These are phyloP conservation scores for Mycogone perniciosa DNA, from an alignment of 2,329 filamentous ascomycete genomes.

Conservation along the genomic window DNA sequence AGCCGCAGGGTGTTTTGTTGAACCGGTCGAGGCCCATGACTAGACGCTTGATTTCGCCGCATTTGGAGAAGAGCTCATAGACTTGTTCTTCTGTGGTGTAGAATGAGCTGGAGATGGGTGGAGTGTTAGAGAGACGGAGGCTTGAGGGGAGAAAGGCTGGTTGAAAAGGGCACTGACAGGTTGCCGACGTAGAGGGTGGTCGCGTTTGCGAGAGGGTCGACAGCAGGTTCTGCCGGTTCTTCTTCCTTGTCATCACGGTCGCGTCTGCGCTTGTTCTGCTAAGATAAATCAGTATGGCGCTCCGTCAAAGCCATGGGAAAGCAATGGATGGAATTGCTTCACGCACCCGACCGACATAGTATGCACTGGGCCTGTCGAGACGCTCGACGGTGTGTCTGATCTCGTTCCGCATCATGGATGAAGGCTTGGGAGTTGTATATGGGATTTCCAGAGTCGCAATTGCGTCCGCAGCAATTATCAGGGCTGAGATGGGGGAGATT, in stretches of 20 bases:
- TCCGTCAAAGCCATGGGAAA: no score
- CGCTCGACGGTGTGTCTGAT: constrained; percentile 74
- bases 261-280: constrained; percentile 65
- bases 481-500: not conserved
- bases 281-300: not conserved
- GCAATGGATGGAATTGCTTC: not conserved
- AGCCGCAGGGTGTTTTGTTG: constrained; percentile 95
- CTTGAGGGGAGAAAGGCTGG: not conserved
- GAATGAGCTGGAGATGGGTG: constrained; percentile 60
- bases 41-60: constrained; percentile 95
- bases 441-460: not conserved
- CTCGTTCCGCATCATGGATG: constrained; percentile 38
- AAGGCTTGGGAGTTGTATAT: not conserved
- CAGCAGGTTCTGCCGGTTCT: constrained; percentile 39
- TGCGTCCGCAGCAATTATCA: not conserved
- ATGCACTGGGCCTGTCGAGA: constrained; percentile 90
- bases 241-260: constrained; percentile 52
- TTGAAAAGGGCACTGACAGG: constrained; percentile 48
- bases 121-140: constrained; percentile 7
- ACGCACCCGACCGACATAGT: constrained; percentile 75
- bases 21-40: constrained; percentile 97
- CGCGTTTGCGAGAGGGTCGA: constrained; percentile 74
- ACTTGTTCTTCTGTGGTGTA: constrained; percentile 99
- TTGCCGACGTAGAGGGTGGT: constrained; percentile 98
- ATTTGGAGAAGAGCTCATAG: constrained; percentile 92